Evolutionary conservation across 2,329 filamentous ascomycete species (phyloP).

Genomic region (Alternaria sp.): DNA sequence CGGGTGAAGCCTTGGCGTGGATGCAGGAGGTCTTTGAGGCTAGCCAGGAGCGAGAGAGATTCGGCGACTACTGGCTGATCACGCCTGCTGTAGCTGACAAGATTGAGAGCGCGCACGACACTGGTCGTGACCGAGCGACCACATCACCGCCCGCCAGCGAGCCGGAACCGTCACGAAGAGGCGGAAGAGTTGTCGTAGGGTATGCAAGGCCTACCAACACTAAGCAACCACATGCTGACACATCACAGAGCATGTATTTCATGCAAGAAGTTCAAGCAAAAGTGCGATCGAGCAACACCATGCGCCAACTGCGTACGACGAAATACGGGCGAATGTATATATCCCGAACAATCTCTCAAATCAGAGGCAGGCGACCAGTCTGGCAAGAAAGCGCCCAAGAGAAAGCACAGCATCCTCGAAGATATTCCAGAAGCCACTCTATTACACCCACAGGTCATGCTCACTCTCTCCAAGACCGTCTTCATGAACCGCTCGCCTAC

Average conservation of each 20-base stretch:
- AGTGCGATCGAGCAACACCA: constrained; percentile 16
- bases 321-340: constrained; percentile 9
- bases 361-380: not conserved
- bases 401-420: constrained; percentile 22
- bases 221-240: not conserved
- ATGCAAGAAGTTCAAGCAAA: constrained; percentile 16
- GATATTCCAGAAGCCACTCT: constrained; percentile 43
- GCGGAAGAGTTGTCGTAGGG: constrained; percentile 14
- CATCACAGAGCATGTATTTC: constrained; percentile 11
- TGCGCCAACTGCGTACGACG: constrained; percentile 16
- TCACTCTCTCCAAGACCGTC: constrained; percentile 38
- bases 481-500: constrained; percentile 47
- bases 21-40: constrained; percentile 70
- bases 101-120: constrained; percentile 39
- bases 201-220: not conserved
- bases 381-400: not conserved
- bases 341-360: constrained; percentile 7
- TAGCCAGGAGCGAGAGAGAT: constrained; percentile 63
- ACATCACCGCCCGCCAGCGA: constrained; percentile 16
- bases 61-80: constrained; percentile 72
- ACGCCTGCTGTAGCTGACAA: constrained; percentile 46
- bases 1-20: constrained; percentile 69
- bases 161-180: constrained; percentile 10
- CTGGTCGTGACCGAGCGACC: constrained; percentile 19
- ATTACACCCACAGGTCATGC: constrained; percentile 34